Base-by-base conservation (phyloP, 2,329 filamentous ascomycete species). In the Phialophora expanda region DNA sequence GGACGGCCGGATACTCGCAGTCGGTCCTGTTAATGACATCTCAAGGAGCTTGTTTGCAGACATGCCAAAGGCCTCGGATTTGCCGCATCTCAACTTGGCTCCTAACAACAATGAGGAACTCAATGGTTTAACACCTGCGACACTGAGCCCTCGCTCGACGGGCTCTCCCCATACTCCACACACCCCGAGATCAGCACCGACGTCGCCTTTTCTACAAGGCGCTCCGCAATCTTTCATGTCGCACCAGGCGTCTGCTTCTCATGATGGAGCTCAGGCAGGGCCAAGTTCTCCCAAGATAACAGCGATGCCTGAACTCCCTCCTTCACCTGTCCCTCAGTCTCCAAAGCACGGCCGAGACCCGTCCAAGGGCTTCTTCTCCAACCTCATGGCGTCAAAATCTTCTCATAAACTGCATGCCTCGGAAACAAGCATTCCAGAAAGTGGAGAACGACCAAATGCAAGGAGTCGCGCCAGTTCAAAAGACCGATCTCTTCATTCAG, bases 351-450 rank as follows among this genome's bases (percentile, higher is more conserved):
- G 72, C 14, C 78, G 80, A 62, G 80, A 82, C 66, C 72, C 76
- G 3, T 82, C 80, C 2, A 78, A 77, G 56, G 81, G 79, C 2
- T 81, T 82, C 62, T 82, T 82, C 65, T 78, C 79, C 12, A 81
- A 77, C 63, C 73, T 82, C 51, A 82, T 81, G 72, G 80, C 80
- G 5, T 79, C 79, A 3, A 80, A 80, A 68, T 78, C 79, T 12
- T 79, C 79, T 1, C 79, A 82, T 58, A 75, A 74, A 63, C 67
- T 79, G 38, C 78, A 80, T 41, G 72, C 73, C 38, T 80, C 79
- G 22, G 80, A 82, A 64, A 73, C 75, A 48, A 78, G 76, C 41
- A 68, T 66, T 11, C 74, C 74, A 22, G 75, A 77, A 58, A 76
- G 74, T 0, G 72, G 71, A 30, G 70, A 73, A 20, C 69, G 66